These are phyloP conservation scores for Metarhizium robertsii DNA, from an alignment of 2,329 filamentous ascomycete genomes.

Conservation along the genomic window DNA sequence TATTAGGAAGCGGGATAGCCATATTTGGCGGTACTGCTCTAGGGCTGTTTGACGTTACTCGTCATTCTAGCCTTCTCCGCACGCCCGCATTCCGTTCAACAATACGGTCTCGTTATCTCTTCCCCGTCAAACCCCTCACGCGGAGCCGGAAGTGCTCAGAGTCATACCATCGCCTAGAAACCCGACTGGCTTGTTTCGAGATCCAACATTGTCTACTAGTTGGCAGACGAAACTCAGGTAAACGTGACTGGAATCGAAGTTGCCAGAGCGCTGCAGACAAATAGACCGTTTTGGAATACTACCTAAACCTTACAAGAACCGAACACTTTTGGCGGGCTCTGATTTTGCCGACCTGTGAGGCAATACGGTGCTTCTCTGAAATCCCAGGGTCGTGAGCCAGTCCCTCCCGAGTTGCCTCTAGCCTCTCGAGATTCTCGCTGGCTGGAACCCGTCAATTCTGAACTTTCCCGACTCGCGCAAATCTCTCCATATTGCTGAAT, in stretches of 20 bases:
- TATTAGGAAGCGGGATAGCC: neutral
- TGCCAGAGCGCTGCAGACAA: neutral
- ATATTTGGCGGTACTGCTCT: neutral
- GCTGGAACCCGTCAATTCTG: neutral
- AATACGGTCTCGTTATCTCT: conserved; percentile 1
- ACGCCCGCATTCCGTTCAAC: conserved; percentile 5
- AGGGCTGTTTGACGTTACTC: neutral
- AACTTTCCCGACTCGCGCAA: neutral
- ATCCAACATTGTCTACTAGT: neutral
- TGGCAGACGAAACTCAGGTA: neutral
- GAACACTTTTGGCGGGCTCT: neutral
- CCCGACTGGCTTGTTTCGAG: neutral
- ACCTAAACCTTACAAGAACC: neutral
- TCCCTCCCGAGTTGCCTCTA: neutral
- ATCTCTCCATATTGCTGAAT: neutral
- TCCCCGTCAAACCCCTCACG: neutral
- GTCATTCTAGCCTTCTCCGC: neutral
- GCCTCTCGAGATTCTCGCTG: neutral
- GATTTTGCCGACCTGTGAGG: neutral
- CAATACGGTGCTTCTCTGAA: neutral
- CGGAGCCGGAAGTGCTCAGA: neutral
- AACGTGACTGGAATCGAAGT: neutral
- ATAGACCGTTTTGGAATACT: neutral
- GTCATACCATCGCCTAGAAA: neutral
- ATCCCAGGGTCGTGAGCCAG: neutral